Conservation (phyloP, 2,329 filamentous ascomycete genomes). For the Zasmidium angulare region DNA sequence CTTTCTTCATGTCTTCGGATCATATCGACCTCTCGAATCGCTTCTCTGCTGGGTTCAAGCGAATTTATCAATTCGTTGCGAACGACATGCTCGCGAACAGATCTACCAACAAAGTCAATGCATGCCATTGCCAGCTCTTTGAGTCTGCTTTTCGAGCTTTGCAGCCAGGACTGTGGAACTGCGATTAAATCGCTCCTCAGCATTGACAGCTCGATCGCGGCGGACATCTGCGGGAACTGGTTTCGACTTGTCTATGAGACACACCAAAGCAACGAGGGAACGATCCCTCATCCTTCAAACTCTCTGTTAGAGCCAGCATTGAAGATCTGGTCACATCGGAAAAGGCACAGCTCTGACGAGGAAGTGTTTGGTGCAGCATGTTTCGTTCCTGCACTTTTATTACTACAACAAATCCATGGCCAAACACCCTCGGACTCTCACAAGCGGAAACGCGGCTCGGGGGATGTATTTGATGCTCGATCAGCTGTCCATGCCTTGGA, state of each 20-base stretch:
- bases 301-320: constrained; percentile 21
- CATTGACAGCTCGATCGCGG: constrained; percentile 19
- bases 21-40: constrained; percentile 69
- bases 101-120: constrained; percentile 7
- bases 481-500: constrained; percentile 15
- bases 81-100: constrained; percentile 45
- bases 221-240: constrained; percentile 29
- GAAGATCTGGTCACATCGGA: constrained; percentile 30
- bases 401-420: constrained; percentile 10
- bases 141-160: constrained; percentile 20
- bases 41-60: constrained; percentile 69
- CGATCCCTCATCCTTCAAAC: not conserved
- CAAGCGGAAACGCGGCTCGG: constrained; percentile 16
- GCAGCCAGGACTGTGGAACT: constrained; percentile 19
- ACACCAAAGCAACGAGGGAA: not conserved
- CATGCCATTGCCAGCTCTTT: constrained; percentile 14
- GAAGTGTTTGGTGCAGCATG: constrained; percentile 29
- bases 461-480: not conserved
- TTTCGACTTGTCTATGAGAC: constrained; percentile 14
- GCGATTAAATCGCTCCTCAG: constrained; percentile 27
- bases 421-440: no score
- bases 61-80: constrained; percentile 67
- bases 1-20: constrained; percentile 60
- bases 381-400: constrained; percentile 23
- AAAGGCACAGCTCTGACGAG: constrained; percentile 22